Percentiles rank a stretch among this genome's conserved stretches.
Conservation (phyloP, 106 monocot species). For the Apostasia ramifera region DNA sequence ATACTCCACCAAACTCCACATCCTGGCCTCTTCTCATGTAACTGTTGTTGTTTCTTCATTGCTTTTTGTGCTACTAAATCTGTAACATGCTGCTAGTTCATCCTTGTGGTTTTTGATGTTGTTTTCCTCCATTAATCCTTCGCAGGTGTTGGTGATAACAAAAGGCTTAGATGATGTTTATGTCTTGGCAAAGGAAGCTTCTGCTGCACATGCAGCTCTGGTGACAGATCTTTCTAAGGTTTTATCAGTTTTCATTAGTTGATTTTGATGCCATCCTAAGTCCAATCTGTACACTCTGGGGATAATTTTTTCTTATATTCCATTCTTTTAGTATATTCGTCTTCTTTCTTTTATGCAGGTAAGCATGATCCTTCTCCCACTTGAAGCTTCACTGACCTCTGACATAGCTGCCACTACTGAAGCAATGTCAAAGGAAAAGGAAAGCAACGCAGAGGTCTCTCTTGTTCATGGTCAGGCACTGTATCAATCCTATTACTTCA, state of each 20-base stretch:
- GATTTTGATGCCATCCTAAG: background rate
- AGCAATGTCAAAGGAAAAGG: slow-evolving; percentile 45
- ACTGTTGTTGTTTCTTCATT: background rate
- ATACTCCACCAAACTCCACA: too few species aligned
- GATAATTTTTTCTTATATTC: background rate
- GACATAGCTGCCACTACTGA: slow-evolving; percentile 51
- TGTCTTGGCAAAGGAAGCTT: slow-evolving; percentile 79
- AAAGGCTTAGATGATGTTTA: slow-evolving; percentile 80
- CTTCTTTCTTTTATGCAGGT: slow-evolving; percentile 31
- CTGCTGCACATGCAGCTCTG: slow-evolving; percentile 45
- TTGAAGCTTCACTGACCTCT: slow-evolving; percentile 69
- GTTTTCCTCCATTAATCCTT: slow-evolving; percentile 5
- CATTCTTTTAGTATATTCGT: background rate
- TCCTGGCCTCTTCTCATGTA: background rate
- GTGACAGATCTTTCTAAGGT: slow-evolving; percentile 77
- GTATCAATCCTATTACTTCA: slow-evolving; percentile 60
- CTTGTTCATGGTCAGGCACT: slow-evolving; percentile 74
- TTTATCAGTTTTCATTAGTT: background rate
- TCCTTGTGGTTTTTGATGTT: background rate
- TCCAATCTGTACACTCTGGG: background rate
- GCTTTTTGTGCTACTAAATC: background rate
- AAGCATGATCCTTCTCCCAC: slow-evolving; percentile 62
- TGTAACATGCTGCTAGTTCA: slow-evolving; percentile 1
- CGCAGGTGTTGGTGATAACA: slow-evolving; percentile 84
- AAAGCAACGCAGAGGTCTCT: slow-evolving; percentile 33